Conservation (phyloP, 106 monocot species). For the Dactylorhiza incarnata region DNA sequence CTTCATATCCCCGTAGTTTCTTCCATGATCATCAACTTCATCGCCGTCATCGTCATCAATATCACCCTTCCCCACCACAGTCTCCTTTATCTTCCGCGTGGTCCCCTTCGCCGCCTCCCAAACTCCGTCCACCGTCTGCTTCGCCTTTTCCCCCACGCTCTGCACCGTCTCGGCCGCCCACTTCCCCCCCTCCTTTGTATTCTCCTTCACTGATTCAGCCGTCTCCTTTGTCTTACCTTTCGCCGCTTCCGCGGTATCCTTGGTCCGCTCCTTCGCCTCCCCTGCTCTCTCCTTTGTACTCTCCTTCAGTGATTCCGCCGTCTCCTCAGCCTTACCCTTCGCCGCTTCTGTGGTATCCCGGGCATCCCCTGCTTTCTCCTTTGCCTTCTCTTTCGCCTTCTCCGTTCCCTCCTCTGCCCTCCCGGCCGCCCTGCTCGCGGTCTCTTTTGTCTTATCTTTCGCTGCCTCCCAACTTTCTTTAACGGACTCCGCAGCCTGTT, state of each 20-base stretch:
- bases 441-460: neutral
- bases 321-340: neutral
- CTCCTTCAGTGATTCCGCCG: neutral
- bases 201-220: neutral
- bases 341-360: neutral
- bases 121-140: conserved; percentile 17
- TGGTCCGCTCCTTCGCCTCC: neutral
- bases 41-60: neutral
- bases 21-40: no score
- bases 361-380: neutral
- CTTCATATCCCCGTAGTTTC: no score
- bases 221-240: neutral
- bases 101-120: conserved; percentile 19
- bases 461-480: neutral
- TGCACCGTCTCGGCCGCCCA: conserved; percentile 8
- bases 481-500: no score
- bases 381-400: conserved; percentile 6
- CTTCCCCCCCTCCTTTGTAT: conserved; percentile 6
- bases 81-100: conserved; percentile 28
- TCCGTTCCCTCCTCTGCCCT: neutral
- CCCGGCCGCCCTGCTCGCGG: neutral
- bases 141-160: conserved; percentile 19
- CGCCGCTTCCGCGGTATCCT: neutral
- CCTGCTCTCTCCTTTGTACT: neutral
- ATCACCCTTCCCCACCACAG: conserved; percentile 18